These are phyloP conservation scores for Eimeria acervulina DNA, from an alignment of 169 alveolate genomes.

Conservation along the genomic window DNA sequence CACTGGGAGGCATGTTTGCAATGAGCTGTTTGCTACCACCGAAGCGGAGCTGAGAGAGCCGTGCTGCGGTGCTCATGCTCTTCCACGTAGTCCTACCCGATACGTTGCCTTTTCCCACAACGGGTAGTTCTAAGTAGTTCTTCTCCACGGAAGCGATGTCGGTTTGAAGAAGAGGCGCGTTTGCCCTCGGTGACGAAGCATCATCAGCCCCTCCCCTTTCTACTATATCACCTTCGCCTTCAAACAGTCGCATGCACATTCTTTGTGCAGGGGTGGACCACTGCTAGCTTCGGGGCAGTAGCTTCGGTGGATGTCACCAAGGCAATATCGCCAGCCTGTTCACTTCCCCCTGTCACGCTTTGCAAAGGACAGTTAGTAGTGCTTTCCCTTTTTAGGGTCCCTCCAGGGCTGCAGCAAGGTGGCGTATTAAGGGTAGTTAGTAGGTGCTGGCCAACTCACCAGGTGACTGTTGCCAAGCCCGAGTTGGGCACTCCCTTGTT, in stretches of 20 bases:
- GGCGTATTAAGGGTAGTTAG: not conserved
- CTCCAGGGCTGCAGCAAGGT: not conserved
- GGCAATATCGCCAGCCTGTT: not conserved
- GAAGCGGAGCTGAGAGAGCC: conserved; percentile 71
- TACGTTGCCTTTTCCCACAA: conserved; percentile 64
- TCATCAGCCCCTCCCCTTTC: conserved; percentile 59
- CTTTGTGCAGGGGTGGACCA: not conserved
- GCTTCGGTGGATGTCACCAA: not conserved
- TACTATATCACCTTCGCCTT: conserved; percentile 45
- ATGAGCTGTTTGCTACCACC: conserved; percentile 71
- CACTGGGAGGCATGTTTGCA: conserved; percentile 66
- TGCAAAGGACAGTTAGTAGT: not conserved
- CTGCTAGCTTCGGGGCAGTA: not conserved
- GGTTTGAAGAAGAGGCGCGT: not conserved
- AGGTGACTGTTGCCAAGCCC: conserved; percentile 33
- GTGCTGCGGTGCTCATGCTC: conserved; percentile 77
- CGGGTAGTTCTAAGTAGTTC: conserved; percentile 46
- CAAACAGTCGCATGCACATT: conserved; percentile 45
- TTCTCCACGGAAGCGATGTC: conserved; percentile 54
- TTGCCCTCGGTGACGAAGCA: not conserved
- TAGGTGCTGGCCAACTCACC: not conserved
- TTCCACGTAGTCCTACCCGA: conserved; percentile 68
- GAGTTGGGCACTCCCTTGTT: conserved; percentile 10
- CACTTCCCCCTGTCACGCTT: not conserved
- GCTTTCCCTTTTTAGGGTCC: not conserved